Conservation (phyloP, 2,329 filamentous ascomycete species). For the Monilinia aucupariae region DNA sequence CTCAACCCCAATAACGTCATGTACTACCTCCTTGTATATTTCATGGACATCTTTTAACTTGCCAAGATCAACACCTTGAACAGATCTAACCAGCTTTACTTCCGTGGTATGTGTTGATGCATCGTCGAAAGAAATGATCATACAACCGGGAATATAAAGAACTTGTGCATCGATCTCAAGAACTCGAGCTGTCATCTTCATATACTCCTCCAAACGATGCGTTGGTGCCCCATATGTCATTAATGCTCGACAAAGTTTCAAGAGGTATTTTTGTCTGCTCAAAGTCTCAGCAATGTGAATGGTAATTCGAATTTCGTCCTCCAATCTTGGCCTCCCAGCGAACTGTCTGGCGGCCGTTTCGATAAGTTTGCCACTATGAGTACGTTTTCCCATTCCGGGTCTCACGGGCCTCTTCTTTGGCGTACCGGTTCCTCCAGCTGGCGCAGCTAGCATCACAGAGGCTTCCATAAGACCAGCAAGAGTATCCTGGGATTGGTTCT, state of each 20-base stretch:
- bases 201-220: slow-evolving; percentile 85
- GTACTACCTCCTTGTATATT: slow-evolving; percentile 77
- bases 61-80: slow-evolving; percentile 67
- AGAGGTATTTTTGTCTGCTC: slow-evolving; percentile 73
- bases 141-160: slow-evolving; percentile 83
- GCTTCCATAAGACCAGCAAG: slow-evolving; percentile 50
- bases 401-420: slow-evolving; percentile 23
- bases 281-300: slow-evolving; percentile 63
- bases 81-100: slow-evolving; percentile 65
- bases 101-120: slow-evolving; percentile 68
- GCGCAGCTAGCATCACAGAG: slow-evolving; percentile 47
- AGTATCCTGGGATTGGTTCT: slow-evolving; percentile 41
- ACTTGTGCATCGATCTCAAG: slow-evolving; percentile 87
- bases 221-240: slow-evolving; percentile 91
- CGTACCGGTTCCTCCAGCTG: slow-evolving; percentile 41
- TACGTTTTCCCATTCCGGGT: slow-evolving; percentile 30
- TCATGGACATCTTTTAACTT: slow-evolving; percentile 69
- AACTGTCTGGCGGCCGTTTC: slow-evolving; percentile 26
- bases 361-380: slow-evolving; percentile 27
- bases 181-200: slow-evolving; percentile 84
- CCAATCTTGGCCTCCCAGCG: slow-evolving; percentile 29
- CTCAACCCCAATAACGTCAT: slow-evolving; percentile 67
- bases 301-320: slow-evolving; percentile 44
- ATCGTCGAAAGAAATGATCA: slow-evolving; percentile 91
- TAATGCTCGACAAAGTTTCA: slow-evolving; percentile 76